phyloP scores from a whole-genome alignment of 2,329 filamentous ascomycete species.

The Ceratocystis harringtonii region DNA sequence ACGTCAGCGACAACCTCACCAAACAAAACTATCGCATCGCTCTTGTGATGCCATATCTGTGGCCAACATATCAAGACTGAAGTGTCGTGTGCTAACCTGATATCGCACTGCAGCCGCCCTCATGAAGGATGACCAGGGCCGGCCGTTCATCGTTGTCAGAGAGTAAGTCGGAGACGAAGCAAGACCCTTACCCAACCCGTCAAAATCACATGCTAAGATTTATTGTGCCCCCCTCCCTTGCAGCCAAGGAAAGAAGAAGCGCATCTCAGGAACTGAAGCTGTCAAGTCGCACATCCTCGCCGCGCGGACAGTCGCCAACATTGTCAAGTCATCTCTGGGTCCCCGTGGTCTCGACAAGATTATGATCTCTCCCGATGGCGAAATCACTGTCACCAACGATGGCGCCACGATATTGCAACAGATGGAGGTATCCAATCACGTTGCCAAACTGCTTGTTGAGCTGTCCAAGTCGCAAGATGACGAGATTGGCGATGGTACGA shows the following conservation, averaged over 20 bases:
- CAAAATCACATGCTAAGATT: conserved; percentile 20
- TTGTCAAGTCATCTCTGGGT: conserved; percentile 92
- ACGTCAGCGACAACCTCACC: conserved; percentile 16
- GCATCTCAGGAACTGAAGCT: conserved; percentile 89
- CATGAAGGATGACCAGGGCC: conserved; percentile 93
- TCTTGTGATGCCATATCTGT: background rate
- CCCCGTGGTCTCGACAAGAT: conserved; percentile 97
- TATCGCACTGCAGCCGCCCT: conserved; percentile 39
- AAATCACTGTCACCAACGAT: conserved; percentile 98
- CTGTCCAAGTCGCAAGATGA: conserved; percentile 98
- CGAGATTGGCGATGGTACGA: conserved; percentile 96
- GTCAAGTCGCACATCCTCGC: conserved; percentile 98
- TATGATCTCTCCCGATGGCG: conserved; percentile 92
- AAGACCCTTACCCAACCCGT: background rate
- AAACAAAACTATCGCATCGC: background rate
- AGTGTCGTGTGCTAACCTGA: conserved; percentile 6
- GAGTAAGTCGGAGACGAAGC: conserved; percentile 48
- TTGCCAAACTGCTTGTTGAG: conserved; percentile 91
- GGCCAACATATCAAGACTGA: background rate
- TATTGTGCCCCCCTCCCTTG: conserved; percentile 17
- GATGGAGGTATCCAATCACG: conserved; percentile 99
- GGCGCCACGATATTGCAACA: conserved; percentile 92
- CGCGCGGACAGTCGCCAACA: conserved; percentile 87
- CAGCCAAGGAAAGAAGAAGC: conserved; percentile 94
- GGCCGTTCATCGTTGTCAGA: conserved; percentile 95